These are phyloP conservation scores for Starmerella floris DNA, from an alignment of 805 yeast species.

Conservation along the genomic window DNA sequence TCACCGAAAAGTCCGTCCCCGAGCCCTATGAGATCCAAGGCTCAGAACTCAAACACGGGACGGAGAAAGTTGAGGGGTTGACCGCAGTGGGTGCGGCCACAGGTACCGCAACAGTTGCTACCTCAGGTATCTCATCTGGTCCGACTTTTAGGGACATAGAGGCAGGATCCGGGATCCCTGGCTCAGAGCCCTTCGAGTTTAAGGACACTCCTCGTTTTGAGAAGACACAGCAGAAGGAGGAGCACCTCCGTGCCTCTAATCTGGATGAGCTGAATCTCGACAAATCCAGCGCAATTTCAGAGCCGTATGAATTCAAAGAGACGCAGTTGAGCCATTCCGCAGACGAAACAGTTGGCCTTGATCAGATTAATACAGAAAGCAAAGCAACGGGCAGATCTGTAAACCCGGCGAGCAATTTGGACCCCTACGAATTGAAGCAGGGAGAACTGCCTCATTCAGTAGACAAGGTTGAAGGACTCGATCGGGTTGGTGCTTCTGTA, in stretches of 20 bases:
- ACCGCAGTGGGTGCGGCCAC: not conserved
- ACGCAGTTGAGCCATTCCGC: not conserved
- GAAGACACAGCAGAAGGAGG: too few species aligned
- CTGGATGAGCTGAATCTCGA: too few species aligned
- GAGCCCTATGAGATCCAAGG: not conserved
- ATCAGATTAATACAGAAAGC: not conserved
- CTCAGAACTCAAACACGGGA: not conserved
- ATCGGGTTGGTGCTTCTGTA: not conserved
- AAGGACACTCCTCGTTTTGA: too few species aligned
- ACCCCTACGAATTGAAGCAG: constrained; percentile 1
- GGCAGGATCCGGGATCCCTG: too few species aligned
- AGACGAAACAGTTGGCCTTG: not conserved
- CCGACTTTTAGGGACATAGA: too few species aligned
- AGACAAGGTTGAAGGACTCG: constrained; percentile 1
- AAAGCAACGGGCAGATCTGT: not conserved
- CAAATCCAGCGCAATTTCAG: too few species aligned
- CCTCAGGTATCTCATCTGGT: too few species aligned
- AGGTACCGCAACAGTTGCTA: not conserved
- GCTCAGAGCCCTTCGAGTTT: too few species aligned
- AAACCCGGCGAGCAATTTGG: not conserved
- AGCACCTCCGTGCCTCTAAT: too few species aligned
- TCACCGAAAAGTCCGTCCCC: not conserved
- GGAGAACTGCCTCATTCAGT: not conserved
- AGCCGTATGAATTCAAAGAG: not conserved
- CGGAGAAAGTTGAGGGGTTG: not conserved